Evolutionary conservation across 2,329 filamentous ascomycete genomes (phyloP).

Genomic region (Nigrospora osmanthi): DNA sequence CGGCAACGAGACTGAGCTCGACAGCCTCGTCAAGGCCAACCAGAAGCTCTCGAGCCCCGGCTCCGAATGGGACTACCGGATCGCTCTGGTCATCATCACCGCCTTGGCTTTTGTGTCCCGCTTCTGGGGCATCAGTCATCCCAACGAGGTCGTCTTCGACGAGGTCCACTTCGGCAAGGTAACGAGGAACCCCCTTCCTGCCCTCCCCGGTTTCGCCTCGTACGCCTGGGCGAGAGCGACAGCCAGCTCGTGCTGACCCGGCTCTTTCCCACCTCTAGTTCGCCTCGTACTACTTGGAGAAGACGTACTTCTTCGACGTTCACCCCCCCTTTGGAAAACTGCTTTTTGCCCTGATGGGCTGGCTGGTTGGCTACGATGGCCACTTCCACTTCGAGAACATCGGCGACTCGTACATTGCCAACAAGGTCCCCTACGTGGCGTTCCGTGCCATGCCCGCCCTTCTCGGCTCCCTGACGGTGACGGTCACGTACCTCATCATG

Average conservation of each 20-base stretch:
- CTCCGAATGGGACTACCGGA: constrained; percentile 77
- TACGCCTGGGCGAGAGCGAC: no score
- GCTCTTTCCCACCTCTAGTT: constrained; percentile 36
- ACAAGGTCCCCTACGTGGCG: constrained; percentile 95
- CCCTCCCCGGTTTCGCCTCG: background rate
- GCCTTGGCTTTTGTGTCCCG: constrained; percentile 79
- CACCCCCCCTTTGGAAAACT: constrained; percentile 98
- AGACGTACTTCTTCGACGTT: constrained; percentile 99
- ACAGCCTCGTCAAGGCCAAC: constrained; percentile 37
- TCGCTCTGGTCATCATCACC: constrained; percentile 72
- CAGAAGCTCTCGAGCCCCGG: constrained; percentile 28
- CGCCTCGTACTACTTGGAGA: constrained; percentile 79
- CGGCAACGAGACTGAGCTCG: constrained; percentile 36
- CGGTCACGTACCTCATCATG: constrained; percentile 96
- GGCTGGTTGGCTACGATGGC: constrained; percentile 95
- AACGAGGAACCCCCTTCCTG: constrained; percentile 12
- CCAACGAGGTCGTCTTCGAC: constrained; percentile 95
- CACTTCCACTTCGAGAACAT: constrained; percentile 99
- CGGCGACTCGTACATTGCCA: constrained; percentile 93
- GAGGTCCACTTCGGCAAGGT: constrained; percentile 99
- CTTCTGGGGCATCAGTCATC: constrained; percentile 94
- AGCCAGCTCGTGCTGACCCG: no score
- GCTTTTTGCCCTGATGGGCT: constrained; percentile 92
- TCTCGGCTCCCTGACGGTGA: constrained; percentile 85
- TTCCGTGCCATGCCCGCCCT: constrained; percentile 90